Evolutionary conservation across 768 basidiomycete species (phyloP), one percentile per base, ranked within the genome.

Genomic region (Coprinopsis cinerea): DNA sequence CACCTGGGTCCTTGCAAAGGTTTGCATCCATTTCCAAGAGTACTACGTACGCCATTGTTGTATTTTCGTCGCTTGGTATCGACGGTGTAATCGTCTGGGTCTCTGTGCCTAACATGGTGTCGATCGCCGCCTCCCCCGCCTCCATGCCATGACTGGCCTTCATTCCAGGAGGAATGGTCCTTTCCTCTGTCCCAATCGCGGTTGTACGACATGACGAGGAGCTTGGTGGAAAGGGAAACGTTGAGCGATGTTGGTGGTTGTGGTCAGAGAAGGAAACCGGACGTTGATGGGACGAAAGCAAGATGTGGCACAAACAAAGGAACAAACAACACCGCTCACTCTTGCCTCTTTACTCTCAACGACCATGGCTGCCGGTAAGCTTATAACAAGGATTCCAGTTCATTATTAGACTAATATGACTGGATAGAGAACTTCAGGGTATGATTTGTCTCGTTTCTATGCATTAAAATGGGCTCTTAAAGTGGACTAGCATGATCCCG

Each of bases 161-260:
- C 77, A 51, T 67, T 59, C 79, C 80, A 82, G 41, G 64, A 35
- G n/a, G n/a, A n/a, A 27, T 17, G 25, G 40, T 81, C 77, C 66
- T 89, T 90, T 45, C 87, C 88, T 65, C 76, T 77, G 70, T 90
- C 88, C 89, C 90, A 91, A 73, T 91, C 88, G 55, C 90, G 82
- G 67, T 85, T 85, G 67, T 84, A 79, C 44, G 84, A 75, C 86
- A 88, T 87, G 65, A 55, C 35, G 35, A 34, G 17, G 26, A 11
- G 22, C 20, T 9, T 10, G 39, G 42, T 17, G 30, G 44, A 41
- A 50, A 17, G 37, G 37, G 18, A 39, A 7, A 17, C 10, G 5
- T 23, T 40, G 41, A 52, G 53, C 54, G 57, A 63, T 61, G 54
- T 59, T 60, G 57, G 55, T 53, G 42, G 64, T 62, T n/a, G n/a